Percentiles rank a stretch among this genome's conserved stretches.
phyloP scores from a whole-genome alignment of 495 filamentous ascomycete genomes.

The Penicilliopsis zonata region DNA sequence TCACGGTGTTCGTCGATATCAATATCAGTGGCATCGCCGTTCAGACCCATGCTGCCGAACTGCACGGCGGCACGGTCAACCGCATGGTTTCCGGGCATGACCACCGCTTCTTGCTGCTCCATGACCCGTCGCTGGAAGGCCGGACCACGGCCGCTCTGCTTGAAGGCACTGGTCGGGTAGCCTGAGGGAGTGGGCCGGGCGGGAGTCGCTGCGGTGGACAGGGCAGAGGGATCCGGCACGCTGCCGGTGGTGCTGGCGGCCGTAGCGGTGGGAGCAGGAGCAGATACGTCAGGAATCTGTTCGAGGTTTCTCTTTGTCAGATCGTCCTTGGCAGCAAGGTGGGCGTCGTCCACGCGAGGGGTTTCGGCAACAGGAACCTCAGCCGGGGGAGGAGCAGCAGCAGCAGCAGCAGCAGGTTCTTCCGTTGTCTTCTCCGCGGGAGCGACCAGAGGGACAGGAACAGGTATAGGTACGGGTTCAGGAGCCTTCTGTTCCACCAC shows the following conservation, averaged over 20 bases:
- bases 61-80: slow-evolving; percentile 91
- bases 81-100: slow-evolving; percentile 97
- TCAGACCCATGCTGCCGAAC: slow-evolving; percentile 91
- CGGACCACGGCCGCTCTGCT: slow-evolving; percentile 61
- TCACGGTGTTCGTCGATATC: slow-evolving; percentile 92
- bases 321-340: slow-evolving; percentile 58
- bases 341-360: not conserved
- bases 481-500: slow-evolving; percentile 15
- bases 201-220: slow-evolving; percentile 42
- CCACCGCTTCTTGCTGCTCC: slow-evolving; percentile 92
- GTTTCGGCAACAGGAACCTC: slow-evolving; percentile 51
- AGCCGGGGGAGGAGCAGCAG: slow-evolving; percentile 55
- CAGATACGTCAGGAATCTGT: slow-evolving; percentile 69
- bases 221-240: slow-evolving; percentile 55
- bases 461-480: slow-evolving; percentile 19
- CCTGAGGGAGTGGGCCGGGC: slow-evolving; percentile 50
- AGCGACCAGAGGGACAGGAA: slow-evolving; percentile 12
- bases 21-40: slow-evolving; percentile 56
- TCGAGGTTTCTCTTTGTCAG: slow-evolving; percentile 89
- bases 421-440: slow-evolving; percentile 53
- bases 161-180: slow-evolving; percentile 62
- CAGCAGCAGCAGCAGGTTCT: slow-evolving; percentile 52
- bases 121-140: slow-evolving; percentile 72
- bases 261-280: slow-evolving; percentile 63
- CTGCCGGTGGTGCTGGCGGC: slow-evolving; percentile 86